Evolutionary conservation across 805 yeast species (phyloP).

Genomic region (Saccharomycopsis fermentans): DNA sequence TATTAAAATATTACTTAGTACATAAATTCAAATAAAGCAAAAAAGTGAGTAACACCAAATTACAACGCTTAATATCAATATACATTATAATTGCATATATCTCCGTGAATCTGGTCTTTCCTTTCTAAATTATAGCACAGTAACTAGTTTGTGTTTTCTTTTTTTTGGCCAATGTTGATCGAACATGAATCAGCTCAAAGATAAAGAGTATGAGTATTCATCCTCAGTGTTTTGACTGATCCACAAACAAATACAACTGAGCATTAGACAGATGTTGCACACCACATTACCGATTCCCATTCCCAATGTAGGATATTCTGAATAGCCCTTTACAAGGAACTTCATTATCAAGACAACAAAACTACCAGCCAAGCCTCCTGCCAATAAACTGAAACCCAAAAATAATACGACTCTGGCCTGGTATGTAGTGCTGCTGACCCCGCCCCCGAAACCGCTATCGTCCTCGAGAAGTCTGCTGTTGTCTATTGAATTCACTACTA

Average conservation of each 20-base stretch:
- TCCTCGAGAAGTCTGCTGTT: conserved; percentile 31
- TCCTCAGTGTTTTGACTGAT: conserved; percentile 92
- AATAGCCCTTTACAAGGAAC: conserved; percentile 66
- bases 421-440: conserved; percentile 56
- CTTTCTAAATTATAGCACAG: no score
- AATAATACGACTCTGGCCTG: conserved; percentile 87
- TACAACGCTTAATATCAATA: no score
- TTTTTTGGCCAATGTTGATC: no score
- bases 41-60: no score
- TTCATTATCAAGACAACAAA: conserved; percentile 80
- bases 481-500: conserved; percentile 47
- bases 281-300: conserved; percentile 90
- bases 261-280: conserved; percentile 68
- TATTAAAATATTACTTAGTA: no score
- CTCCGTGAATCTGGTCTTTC: no score
- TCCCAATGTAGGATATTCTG: conserved; percentile 74
- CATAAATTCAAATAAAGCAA: no score
- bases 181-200: conserved; percentile 29
- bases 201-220: conserved; percentile 86
- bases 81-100: no score
- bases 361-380: conserved; percentile 91
- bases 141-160: no score
- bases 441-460: conserved; percentile 29
- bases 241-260: conserved; percentile 88
- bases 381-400: conserved; percentile 83